Evolutionary conservation across 805 yeast species (phyloP).

Genomic region (Ogataea corticis): DNA sequence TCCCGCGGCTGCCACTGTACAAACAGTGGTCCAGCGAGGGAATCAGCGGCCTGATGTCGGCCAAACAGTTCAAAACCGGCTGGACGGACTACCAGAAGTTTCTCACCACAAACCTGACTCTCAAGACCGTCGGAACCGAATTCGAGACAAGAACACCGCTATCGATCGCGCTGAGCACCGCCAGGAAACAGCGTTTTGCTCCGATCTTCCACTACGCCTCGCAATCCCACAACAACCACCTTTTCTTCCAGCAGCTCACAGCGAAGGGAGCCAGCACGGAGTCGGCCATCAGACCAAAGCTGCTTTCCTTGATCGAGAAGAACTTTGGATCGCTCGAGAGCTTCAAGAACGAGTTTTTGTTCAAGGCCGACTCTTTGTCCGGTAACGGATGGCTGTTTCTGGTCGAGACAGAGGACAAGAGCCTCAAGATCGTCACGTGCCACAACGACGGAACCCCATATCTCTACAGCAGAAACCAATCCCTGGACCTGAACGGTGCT

Average conservation of each 20-base stretch:
- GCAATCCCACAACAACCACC: slow-evolving; percentile 89
- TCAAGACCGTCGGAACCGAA: slow-evolving; percentile 74
- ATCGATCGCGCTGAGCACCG: slow-evolving; percentile 66
- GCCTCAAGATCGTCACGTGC: slow-evolving; percentile 52
- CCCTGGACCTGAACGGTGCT: slow-evolving; percentile 74
- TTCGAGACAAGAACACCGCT: slow-evolving; percentile 76
- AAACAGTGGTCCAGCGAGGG: slow-evolving; percentile 46
- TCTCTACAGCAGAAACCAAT: slow-evolving; percentile 66
- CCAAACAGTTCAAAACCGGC: slow-evolving; percentile 66
- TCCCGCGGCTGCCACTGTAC: slow-evolving; percentile 54
- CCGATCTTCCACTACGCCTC: slow-evolving; percentile 85
- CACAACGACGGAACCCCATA: slow-evolving; percentile 82
- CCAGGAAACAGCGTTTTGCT: slow-evolving; percentile 64
- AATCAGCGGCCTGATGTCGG: slow-evolving; percentile 62
- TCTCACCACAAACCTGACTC: slow-evolving; percentile 58
- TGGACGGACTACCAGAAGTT: slow-evolving; percentile 82
- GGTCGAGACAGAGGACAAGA: slow-evolving; percentile 64
- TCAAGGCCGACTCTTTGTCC: slow-evolving; percentile 50
- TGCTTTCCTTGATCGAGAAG: slow-evolving; percentile 35
- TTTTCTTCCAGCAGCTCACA: slow-evolving; percentile 68
- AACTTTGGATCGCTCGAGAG: slow-evolving; percentile 48
- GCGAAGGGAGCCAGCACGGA: slow-evolving; percentile 21
- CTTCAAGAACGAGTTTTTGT: slow-evolving; percentile 50
- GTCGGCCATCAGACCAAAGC: slow-evolving; percentile 27
- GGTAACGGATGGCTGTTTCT: slow-evolving; percentile 79